A percentile compares a stretch with the other conserved stretches of the same genome.
These are phyloP conservation scores for Lasiodiplodia sp. DNA, from an alignment of 2,329 filamentous ascomycete species.

Conservation along the genomic window DNA sequence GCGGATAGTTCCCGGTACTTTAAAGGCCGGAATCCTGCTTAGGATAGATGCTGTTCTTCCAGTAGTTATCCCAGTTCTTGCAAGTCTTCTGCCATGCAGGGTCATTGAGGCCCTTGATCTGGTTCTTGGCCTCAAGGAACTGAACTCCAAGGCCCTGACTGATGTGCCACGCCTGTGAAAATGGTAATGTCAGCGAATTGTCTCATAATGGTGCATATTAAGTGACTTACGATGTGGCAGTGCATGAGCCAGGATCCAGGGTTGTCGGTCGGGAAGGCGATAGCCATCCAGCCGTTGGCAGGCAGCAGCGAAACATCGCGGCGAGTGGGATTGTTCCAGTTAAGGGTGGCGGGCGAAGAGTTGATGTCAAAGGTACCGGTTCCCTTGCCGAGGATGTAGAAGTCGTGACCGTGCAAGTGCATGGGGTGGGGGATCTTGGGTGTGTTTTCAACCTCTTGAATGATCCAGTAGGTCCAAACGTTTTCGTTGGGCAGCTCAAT, in stretches of 20 bases:
- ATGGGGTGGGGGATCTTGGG: constrained; percentile 42
- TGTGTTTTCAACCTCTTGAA: constrained; percentile 46
- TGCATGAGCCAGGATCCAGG: constrained; percentile 52
- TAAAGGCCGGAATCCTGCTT: constrained; percentile 45
- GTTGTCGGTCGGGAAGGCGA: constrained; percentile 59
- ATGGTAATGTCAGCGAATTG: constrained; percentile 33
- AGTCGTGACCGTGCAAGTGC: constrained; percentile 42
- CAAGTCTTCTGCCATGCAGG: constrained; percentile 39
- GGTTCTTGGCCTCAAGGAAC: constrained; percentile 55
- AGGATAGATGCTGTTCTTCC: constrained; percentile 35
- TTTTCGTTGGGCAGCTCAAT: constrained; percentile 48
- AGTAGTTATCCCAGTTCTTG: constrained; percentile 46
- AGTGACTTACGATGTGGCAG: constrained; percentile 36
- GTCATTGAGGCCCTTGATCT: constrained; percentile 40
- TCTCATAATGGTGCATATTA: neutral
- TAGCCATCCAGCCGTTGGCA: constrained; percentile 50
- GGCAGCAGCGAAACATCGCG: constrained; percentile 43
- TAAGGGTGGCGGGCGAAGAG: constrained; percentile 36
- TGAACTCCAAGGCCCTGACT: constrained; percentile 64
- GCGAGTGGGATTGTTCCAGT: constrained; percentile 42
- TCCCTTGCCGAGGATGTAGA: constrained; percentile 44
- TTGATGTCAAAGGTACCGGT: constrained; percentile 40
- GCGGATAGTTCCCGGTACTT: neutral
- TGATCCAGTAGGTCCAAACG: constrained; percentile 53
- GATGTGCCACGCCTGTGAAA: constrained; percentile 61